A percentile compares a stretch with the other conserved stretches of the same genome.
phyloP scores from a whole-genome alignment of 768 basidiomycete genomes.

The Mycena chlorophos region DNA sequence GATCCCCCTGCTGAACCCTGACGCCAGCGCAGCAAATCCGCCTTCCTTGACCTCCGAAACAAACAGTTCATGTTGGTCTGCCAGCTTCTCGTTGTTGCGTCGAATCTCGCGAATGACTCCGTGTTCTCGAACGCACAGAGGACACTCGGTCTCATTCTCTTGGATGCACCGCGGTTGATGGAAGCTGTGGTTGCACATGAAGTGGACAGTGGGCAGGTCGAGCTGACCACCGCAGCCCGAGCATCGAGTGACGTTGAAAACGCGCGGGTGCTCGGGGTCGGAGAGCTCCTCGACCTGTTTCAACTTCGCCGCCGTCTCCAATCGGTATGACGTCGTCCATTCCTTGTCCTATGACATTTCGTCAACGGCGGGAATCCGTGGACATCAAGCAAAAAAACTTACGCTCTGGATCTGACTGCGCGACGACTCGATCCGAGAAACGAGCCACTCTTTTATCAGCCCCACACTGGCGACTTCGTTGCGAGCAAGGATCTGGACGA shows the following conservation, averaged over 20 bases:
- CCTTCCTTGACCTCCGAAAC: conserved; percentile 71
- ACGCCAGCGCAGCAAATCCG: conserved; percentile 71
- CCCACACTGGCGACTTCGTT: conserved; percentile 92
- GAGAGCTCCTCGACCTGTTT: conserved; percentile 80
- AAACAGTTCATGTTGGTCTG: conserved; percentile 81
- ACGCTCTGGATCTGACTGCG: conserved; percentile 80
- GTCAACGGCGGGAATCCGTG: background rate
- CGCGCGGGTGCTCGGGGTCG: conserved; percentile 74
- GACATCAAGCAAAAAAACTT: conserved; percentile 29
- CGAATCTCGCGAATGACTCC: conserved; percentile 88
- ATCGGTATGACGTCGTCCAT: conserved; percentile 83
- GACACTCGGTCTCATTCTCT: conserved; percentile 89
- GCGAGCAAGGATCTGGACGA: conserved; percentile 84
- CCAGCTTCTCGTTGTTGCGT: conserved; percentile 79
- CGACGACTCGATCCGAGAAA: conserved; percentile 71
- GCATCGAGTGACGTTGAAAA: conserved; percentile 95
- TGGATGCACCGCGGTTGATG: conserved; percentile 89
- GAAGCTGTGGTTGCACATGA: conserved; percentile 98
- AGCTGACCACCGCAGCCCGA: conserved; percentile 86
- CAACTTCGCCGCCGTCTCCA: conserved; percentile 78
- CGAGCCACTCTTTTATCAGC: conserved; percentile 88
- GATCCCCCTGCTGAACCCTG: conserved; percentile 68
- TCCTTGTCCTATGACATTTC: conserved; percentile 68
- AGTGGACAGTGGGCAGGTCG: conserved; percentile 91
- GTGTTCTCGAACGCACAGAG: conserved; percentile 83